phyloP scores from a whole-genome alignment of 371 early-diverging fungal genomes.

The Mortierella sp. region DNA sequence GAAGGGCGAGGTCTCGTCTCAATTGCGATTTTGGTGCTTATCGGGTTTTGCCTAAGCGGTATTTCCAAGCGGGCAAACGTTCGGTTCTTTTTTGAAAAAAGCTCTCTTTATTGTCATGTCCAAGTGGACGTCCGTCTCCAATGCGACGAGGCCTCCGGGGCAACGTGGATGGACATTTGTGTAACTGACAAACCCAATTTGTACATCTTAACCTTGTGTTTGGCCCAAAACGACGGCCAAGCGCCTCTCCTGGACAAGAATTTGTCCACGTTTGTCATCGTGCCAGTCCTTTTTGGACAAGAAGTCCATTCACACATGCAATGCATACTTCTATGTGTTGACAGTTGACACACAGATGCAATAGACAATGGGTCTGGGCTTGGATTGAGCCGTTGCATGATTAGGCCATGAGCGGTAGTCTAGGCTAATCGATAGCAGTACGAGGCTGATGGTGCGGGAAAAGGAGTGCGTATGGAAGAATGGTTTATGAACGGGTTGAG shows the following conservation, averaged over 20 bases:
- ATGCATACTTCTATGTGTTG: neutral
- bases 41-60: no score
- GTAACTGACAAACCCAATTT: neutral
- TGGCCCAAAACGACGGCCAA: neutral
- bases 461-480: no score
- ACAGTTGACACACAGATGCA: neutral
- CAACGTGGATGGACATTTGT: constrained; percentile 7
- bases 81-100: no score
- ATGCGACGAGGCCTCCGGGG: neutral
- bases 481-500: no score
- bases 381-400: no score
- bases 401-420: no score
- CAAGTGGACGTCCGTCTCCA: neutral
- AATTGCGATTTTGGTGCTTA: no score
- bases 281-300: neutral
- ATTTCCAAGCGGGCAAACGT: no score
- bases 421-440: no score
- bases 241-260: constrained; percentile 1
- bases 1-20: no score
- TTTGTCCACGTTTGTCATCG: constrained; percentile 6
- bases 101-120: neutral
- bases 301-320: neutral
- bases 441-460: no score
- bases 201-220: neutral
- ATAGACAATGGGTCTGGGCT: no score